phyloP scores from a whole-genome alignment of 495 filamentous ascomycete species.

The Penicillium macrosclerotiorum region DNA sequence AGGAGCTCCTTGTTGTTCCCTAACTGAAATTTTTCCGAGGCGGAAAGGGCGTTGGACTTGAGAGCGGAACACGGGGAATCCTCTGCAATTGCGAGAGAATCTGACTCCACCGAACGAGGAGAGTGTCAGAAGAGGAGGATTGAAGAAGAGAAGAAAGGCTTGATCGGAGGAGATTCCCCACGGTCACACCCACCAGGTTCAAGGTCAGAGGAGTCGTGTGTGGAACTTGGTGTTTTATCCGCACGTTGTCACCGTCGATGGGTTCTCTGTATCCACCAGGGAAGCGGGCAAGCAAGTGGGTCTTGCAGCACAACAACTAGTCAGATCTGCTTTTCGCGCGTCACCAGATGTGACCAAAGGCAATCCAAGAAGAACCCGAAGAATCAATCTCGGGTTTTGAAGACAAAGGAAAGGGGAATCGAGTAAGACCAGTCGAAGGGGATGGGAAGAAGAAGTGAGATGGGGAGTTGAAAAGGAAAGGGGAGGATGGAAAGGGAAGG shows the following conservation, averaged over 20 bases:
- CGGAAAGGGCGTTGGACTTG: constrained; percentile 9
- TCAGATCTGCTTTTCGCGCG: constrained; percentile 43
- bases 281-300: constrained; percentile 47
- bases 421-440: constrained; percentile 18
- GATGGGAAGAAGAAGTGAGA: constrained; percentile 13
- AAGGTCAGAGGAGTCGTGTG: constrained; percentile 34
- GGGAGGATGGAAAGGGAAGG: constrained; percentile 18
- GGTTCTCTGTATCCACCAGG: constrained; percentile 46
- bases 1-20: constrained; percentile 20
- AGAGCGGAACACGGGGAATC: constrained; percentile 18
- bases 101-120: constrained; percentile 21
- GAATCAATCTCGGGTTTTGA: not conserved
- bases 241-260: constrained; percentile 47
- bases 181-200: constrained; percentile 42
- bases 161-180: constrained; percentile 46
- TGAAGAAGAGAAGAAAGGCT: constrained; percentile 37
- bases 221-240: constrained; percentile 46
- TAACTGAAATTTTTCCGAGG: constrained; percentile 21
- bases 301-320: constrained; percentile 42
- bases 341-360: constrained; percentile 25
- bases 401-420: constrained; percentile 9
- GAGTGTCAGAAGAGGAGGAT: constrained; percentile 14
- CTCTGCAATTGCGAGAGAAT: constrained; percentile 12
- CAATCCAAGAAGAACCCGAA: too few species aligned
- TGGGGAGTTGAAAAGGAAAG: constrained; percentile 14